These are phyloP conservation scores for Fusarium solani-melongenae DNA, from an alignment of 2,329 filamentous ascomycete genomes.

Conservation along the genomic window DNA sequence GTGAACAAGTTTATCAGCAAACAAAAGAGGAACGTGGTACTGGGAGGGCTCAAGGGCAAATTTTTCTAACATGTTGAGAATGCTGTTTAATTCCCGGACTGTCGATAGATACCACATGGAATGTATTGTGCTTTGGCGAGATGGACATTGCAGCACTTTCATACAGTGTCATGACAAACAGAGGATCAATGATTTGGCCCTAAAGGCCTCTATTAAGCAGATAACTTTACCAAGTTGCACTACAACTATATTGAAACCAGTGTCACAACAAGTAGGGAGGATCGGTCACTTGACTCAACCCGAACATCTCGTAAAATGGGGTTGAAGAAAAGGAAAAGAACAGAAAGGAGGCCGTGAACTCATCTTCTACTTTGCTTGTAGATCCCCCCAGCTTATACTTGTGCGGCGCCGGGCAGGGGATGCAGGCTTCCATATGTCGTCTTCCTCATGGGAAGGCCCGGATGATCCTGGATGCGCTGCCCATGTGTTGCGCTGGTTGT, in stretches of 20 bases:
- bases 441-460: background rate
- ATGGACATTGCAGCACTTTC: background rate
- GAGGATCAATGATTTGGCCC: background rate
- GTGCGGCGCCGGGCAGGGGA: background rate
- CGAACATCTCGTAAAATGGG: background rate
- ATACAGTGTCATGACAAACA: background rate
- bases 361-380: background rate
- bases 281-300: background rate
- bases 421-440: background rate
- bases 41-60: slow-evolving; percentile 75
- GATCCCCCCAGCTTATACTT: background rate
- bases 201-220: background rate
- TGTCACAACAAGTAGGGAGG: background rate
- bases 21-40: slow-evolving; percentile 87
- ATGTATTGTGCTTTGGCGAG: background rate
- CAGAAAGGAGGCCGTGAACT: background rate
- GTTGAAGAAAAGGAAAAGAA: background rate
- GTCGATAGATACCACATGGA: slow-evolving; percentile 23
- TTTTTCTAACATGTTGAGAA: slow-evolving; percentile 53
- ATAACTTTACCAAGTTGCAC: background rate
- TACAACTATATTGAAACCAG: background rate
- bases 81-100: background rate
- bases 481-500: background rate
- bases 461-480: background rate
- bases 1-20: slow-evolving; percentile 86